Percentiles rank a stretch among this genome's conserved stretches.
phyloP scores from a whole-genome alignment of 805 yeast species.

The Ogataea wickerhamii region DNA sequence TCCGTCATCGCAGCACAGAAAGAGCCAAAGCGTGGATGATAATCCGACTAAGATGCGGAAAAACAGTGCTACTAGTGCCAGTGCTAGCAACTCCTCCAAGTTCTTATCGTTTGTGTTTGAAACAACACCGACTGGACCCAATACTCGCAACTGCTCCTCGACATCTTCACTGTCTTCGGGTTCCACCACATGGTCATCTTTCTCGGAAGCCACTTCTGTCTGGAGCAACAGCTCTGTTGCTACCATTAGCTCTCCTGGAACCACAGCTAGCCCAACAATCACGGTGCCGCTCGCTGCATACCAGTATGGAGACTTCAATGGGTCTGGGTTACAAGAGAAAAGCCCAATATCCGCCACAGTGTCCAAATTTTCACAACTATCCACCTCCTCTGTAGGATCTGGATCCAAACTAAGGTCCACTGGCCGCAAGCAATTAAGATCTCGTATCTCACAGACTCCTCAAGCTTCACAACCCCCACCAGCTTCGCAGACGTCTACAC shows the following conservation, averaged over 20 bases:
- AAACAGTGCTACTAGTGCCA: slow-evolving; percentile 2
- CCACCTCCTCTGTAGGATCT: slow-evolving; percentile 17
- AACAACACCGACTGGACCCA: slow-evolving; percentile 12
- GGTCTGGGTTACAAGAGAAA: slow-evolving; percentile 7
- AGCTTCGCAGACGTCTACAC: background rate
- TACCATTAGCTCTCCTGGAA: slow-evolving; percentile 8
- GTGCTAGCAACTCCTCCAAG: slow-evolving; percentile 7
- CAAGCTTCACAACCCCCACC: background rate
- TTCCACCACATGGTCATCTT: slow-evolving; percentile 17
- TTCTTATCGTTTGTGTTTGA: slow-evolving; percentile 24
- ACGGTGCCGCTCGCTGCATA: background rate
- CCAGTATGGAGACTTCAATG: background rate
- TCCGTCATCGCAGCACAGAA: background rate
- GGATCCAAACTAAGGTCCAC: background rate
- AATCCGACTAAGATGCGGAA: slow-evolving; percentile 1
- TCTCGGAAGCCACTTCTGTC: slow-evolving; percentile 13
- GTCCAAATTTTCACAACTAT: slow-evolving; percentile 17
- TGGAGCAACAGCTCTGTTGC: slow-evolving; percentile 10
- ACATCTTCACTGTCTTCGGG: slow-evolving; percentile 19
- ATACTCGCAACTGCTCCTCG: slow-evolving; percentile 8
- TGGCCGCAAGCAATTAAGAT: background rate
- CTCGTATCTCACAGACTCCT: background rate
- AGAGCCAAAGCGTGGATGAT: slow-evolving; percentile 1
- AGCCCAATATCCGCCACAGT: slow-evolving; percentile 23
- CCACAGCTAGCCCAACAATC: slow-evolving; percentile 4